Conservation (phyloP, 257 asterid species). For the Pogostemon cablin region DNA sequence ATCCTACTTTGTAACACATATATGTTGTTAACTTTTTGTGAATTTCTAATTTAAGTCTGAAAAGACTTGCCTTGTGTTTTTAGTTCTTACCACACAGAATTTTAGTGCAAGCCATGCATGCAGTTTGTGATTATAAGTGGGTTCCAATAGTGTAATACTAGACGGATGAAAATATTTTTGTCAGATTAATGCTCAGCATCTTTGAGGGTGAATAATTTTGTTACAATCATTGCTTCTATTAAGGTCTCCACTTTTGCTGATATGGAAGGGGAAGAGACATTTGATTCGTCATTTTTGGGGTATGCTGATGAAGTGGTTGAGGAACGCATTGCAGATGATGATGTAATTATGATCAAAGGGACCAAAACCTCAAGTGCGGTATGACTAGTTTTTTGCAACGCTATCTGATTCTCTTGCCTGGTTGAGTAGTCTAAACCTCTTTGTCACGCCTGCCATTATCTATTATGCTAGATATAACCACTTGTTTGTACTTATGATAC, state of each 20-base stretch:
- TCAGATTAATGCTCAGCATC: neutral
- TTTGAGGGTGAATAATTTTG: slow-evolving; percentile 1
- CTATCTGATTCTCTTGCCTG: slow-evolving; percentile 7
- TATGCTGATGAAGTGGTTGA: slow-evolving; percentile 91
- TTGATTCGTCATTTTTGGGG: slow-evolving; percentile 82
- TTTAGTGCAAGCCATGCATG: neutral
- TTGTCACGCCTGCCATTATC: slow-evolving; percentile 14
- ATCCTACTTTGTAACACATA: no score
- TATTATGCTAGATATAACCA: slow-evolving; percentile 7
- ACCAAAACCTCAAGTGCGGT: slow-evolving; percentile 76
- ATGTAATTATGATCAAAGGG: slow-evolving; percentile 90
- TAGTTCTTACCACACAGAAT: slow-evolving; percentile 4
- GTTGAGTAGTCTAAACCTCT: slow-evolving; percentile 7
- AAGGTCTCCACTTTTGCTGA: slow-evolving; percentile 95
- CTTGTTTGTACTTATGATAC: slow-evolving; percentile 1
- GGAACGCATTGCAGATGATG: slow-evolving; percentile 90
- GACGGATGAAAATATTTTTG: neutral
- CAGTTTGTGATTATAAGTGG: neutral
- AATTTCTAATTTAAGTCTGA: slow-evolving; percentile 11
- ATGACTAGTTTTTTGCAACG: slow-evolving; percentile 31
- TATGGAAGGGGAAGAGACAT: slow-evolving; percentile 97
- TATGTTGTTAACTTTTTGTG: slow-evolving; percentile 1
- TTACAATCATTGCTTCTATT: slow-evolving; percentile 21
- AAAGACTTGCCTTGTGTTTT: neutral
- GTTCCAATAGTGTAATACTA: neutral